Percentiles rank a stretch among this genome's conserved stretches.
phyloP scores from a whole-genome alignment of 2,329 filamentous ascomycete species.

The Aspergillus fischeri region DNA sequence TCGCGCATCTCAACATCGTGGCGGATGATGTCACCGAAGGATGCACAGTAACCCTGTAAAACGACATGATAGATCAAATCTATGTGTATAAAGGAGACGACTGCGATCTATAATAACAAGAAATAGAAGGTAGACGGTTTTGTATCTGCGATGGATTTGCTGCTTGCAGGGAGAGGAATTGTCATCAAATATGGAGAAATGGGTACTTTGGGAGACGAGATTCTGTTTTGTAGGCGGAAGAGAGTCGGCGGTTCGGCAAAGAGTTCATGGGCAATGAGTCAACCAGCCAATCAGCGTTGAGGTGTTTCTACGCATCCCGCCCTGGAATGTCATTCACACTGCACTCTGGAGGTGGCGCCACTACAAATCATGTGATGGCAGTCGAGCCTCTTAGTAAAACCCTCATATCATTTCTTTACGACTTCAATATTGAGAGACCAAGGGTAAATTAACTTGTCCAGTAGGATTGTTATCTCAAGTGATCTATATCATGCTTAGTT shows the following conservation, averaged over 20 bases:
- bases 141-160: slow-evolving; percentile 6
- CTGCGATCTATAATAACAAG: slow-evolving; percentile 16
- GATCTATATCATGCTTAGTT: neutral
- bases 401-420: neutral
- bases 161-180: slow-evolving; percentile 2
- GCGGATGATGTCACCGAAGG: slow-evolving; percentile 46
- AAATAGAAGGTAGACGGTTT: slow-evolving; percentile 4
- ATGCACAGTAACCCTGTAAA: slow-evolving; percentile 32
- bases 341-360: slow-evolving; percentile 24
- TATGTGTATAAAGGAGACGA: neutral
- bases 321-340: neutral
- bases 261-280: slow-evolving; percentile 14
- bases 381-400: neutral
- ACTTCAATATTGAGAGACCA: neutral
- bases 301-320: slow-evolving; percentile 34
- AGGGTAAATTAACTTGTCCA: too few species aligned
- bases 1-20: slow-evolving; percentile 36
- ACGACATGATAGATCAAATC: slow-evolving; percentile 32
- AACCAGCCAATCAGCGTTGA: slow-evolving; percentile 34
- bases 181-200: slow-evolving; percentile 9
- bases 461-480: neutral
- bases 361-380: slow-evolving; percentile 7
- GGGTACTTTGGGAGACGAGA: slow-evolving; percentile 5
- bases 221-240: slow-evolving; percentile 21
- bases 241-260: slow-evolving; percentile 25